Evolutionary conservation across 768 basidiomycete species (phyloP), one percentile per base, ranked within the genome.

Genomic region (Tricholoma sp.): DNA sequence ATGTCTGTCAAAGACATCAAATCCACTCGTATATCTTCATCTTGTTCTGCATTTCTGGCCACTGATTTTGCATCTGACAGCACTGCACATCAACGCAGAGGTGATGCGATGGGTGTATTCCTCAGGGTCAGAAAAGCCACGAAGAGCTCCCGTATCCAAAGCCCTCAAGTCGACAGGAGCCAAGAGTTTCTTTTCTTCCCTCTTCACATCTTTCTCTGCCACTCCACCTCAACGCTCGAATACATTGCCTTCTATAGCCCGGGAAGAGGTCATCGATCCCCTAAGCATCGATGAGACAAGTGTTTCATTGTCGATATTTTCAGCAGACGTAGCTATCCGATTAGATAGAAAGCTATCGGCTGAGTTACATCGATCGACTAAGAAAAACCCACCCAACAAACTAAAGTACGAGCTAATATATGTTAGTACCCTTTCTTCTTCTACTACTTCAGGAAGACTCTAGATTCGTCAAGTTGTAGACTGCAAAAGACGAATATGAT

Each of bases 281-380:
- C 65, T 72, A 20, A 64, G 65, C 33, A 66, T 79, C 31, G 76
- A 76, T 50, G 76, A 80, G 52, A 82, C 81, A 0, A 80, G 74
- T 57, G 83, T 91, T 28, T 71, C 78, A 1, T 64, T 91, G 53
- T 80, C 83, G 1, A 80, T 89, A 42, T 89, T 84, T 65, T 79
- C 85, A 8, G 87, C 85, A 2, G 77, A 84, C 36, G 80, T 90
- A 12, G 77, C 79, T 45, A 86, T 91, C 17, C 77, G 71, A 42
- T 68, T 91, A 15, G 83, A 83, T 59, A 78, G 81, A 69, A 89
- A 87, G 65, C 73, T 88, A 49, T 75, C 81, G 1, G 68, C 74
- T 8, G 96, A 98, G 68, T 74, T 98, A 33, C 80, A 89, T 57
- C 78, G 96, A 57, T 91, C 93, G 0, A 99, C 95, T 10, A 98